Percentiles rank a stretch among this genome's conserved stretches.
Evolutionary conservation across 2,329 filamentous ascomycete genomes (phyloP).

Genomic region (Penicillium palitans): DNA sequence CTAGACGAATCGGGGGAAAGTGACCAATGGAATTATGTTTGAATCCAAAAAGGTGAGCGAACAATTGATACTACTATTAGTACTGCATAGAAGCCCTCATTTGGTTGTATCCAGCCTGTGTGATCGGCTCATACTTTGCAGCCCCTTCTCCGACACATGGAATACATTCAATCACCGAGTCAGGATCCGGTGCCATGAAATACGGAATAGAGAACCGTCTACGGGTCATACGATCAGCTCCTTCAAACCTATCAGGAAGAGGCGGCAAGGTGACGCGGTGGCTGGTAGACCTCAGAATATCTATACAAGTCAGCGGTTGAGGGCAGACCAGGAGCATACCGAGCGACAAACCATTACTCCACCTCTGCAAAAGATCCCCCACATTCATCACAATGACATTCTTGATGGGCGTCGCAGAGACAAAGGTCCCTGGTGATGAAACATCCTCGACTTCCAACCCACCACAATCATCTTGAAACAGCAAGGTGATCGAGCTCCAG

Average conservation of each 20-base stretch:
- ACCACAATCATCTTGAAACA: constrained; percentile 56
- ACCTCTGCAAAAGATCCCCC: constrained; percentile 52
- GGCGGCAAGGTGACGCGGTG: constrained; percentile 55
- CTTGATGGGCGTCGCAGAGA: constrained; percentile 43
- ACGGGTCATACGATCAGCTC: constrained; percentile 47
- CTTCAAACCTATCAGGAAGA: constrained; percentile 40
- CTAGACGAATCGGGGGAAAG: not conserved
- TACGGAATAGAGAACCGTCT: constrained; percentile 62
- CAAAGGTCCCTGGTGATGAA: constrained; percentile 40
- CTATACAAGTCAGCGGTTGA: constrained; percentile 26
- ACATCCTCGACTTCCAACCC: constrained; percentile 54
- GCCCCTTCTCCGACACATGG: constrained; percentile 47
- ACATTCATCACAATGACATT: constrained; percentile 52
- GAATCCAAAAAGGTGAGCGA: not conserved
- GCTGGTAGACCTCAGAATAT: constrained; percentile 54
- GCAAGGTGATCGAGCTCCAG: constrained; percentile 55
- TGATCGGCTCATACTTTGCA: constrained; percentile 55
- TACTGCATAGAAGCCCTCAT: constrained; percentile 25
- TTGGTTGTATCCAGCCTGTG: constrained; percentile 38
- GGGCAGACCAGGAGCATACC: not conserved
- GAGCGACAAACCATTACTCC: constrained; percentile 48
- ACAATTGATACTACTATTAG: not conserved
- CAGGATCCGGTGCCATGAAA: constrained; percentile 55
- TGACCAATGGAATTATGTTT: not conserved
- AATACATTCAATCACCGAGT: constrained; percentile 55